Evolutionary conservation across 2,329 filamentous ascomycete genomes (phyloP).

Genomic region (Zelopaecilomyces penicillatus): DNA sequence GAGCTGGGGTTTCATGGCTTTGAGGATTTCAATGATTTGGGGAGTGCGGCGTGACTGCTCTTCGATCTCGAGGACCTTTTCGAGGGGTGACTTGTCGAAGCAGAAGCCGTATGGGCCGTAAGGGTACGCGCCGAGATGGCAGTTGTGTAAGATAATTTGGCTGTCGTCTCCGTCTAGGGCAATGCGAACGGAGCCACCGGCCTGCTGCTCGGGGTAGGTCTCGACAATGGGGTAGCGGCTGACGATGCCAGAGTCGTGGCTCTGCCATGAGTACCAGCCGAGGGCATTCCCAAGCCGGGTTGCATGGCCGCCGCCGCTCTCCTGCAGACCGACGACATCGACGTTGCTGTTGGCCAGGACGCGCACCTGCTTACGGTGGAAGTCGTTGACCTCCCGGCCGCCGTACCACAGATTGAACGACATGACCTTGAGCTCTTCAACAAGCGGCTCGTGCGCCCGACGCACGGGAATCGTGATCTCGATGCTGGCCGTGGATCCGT

Average conservation of each 20-base stretch:
- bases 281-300: constrained; percentile 27
- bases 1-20: constrained; percentile 24
- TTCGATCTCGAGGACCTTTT: constrained; percentile 26
- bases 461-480: constrained; percentile 25
- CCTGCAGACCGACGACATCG: constrained; percentile 32
- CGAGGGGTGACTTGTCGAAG: constrained; percentile 25
- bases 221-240: constrained; percentile 31
- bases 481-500: constrained; percentile 17
- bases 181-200: constrained; percentile 24
- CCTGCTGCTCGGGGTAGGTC: constrained; percentile 16
- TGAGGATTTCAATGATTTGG: constrained; percentile 28
- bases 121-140: constrained; percentile 29
- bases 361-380: constrained; percentile 30
- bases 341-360: constrained; percentile 23
- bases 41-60: constrained; percentile 27
- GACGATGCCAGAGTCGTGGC: constrained; percentile 25
- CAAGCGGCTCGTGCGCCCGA: constrained; percentile 16
- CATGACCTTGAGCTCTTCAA: constrained; percentile 27
- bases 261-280: constrained; percentile 30
- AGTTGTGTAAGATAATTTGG: constrained; percentile 27
- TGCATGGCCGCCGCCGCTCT: constrained; percentile 23
- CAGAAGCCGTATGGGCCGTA: constrained; percentile 38
- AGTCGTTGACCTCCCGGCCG: constrained; percentile 26
- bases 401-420: constrained; percentile 33
- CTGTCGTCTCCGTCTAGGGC: constrained; percentile 22